Evolutionary conservation across 2,329 filamentous ascomycete genomes (phyloP).

Genomic region (Botrytis elliptica): DNA sequence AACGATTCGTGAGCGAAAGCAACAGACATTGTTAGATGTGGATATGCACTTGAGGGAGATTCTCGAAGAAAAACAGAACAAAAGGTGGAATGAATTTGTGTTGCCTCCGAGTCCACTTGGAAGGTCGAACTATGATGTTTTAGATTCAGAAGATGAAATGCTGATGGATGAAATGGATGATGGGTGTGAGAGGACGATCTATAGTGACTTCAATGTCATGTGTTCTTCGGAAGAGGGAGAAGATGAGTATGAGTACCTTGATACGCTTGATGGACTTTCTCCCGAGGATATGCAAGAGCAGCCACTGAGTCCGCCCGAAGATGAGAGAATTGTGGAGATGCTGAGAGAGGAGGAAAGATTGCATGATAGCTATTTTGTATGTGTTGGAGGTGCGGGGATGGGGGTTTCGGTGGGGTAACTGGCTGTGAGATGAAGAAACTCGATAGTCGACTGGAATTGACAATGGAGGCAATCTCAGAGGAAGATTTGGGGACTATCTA

Average conservation of each 20-base stretch:
- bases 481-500: conserved; percentile 19
- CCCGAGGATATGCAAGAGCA: conserved; percentile 34
- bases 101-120: conserved; percentile 39
- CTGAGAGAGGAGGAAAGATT: conserved; percentile 34
- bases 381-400: conserved; percentile 35
- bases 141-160: conserved; percentile 39
- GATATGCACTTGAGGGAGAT: conserved; percentile 31
- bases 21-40: background rate
- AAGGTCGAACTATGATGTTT: conserved; percentile 39
- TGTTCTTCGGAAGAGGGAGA: conserved; percentile 30
- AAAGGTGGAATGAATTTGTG: conserved; percentile 32
- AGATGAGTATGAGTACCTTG: conserved; percentile 39
- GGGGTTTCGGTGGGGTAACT: background rate
- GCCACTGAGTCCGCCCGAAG: conserved; percentile 31
- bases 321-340: conserved; percentile 37
- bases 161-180: background rate
- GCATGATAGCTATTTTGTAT: conserved; percentile 34
- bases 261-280: conserved; percentile 38
- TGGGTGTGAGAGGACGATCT: conserved; percentile 30
- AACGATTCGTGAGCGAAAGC: conserved; percentile 27
- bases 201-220: conserved; percentile 40
- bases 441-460: background rate
- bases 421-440: background rate
- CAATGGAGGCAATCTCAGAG: background rate
- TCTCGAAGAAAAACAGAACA: conserved; percentile 33